These are phyloP conservation scores for Yueomyces sp. DNA, from an alignment of 805 yeast species.

Conservation along the genomic window DNA sequence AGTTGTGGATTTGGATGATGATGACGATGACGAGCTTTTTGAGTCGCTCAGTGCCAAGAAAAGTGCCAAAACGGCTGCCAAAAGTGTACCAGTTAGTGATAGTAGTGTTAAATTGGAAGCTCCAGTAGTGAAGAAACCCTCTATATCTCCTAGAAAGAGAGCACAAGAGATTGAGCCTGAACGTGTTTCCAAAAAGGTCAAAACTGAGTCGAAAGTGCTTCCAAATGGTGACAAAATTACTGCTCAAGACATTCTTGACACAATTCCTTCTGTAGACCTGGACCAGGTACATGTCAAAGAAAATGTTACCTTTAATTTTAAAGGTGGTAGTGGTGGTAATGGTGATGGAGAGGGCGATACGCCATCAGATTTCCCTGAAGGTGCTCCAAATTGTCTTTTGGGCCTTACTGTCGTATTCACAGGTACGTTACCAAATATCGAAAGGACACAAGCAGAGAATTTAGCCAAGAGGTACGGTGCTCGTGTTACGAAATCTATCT, in stretches of 20 bases:
- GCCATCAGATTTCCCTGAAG: slow-evolving; percentile 51
- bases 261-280: slow-evolving; percentile 65
- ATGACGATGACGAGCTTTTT: slow-evolving; percentile 1
- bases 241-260: slow-evolving; percentile 28
- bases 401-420: slow-evolving; percentile 92
- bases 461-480: slow-evolving; percentile 85
- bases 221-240: too few species aligned
- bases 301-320: slow-evolving; percentile 44
- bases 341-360: slow-evolving; percentile 7
- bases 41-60: background rate
- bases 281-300: slow-evolving; percentile 35
- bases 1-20: slow-evolving; percentile 6
- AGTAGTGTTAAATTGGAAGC: too few species aligned
- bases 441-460: slow-evolving; percentile 61
- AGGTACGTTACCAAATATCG: slow-evolving; percentile 70
- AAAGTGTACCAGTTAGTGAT: background rate
- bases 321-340: slow-evolving; percentile 25
- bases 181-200: too few species aligned
- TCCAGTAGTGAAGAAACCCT: too few species aligned
- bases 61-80: background rate
- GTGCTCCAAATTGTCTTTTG: slow-evolving; percentile 70
- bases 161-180: too few species aligned
- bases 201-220: too few species aligned
- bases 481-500: slow-evolving; percentile 72
- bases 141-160: too few species aligned